These are phyloP conservation scores for Castanea sativa DNA, from an alignment of 306 rosid genomes.

Conservation along the genomic window DNA sequence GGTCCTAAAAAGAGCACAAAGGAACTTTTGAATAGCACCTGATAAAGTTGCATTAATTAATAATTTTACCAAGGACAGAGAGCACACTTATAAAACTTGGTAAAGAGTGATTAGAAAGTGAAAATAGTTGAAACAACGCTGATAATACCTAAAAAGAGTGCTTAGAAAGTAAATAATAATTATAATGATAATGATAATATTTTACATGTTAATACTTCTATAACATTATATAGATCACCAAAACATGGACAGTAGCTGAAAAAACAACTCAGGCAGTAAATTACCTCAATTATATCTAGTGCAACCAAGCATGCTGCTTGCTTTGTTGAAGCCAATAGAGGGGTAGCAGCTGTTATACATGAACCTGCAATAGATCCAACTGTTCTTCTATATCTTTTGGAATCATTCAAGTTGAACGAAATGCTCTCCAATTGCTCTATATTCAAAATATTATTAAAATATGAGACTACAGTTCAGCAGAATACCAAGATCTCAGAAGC, in stretches of 20 bases:
- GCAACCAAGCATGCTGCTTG: conserved; percentile 74
- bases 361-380: conserved; percentile 85
- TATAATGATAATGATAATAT: not conserved
- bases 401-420: conserved; percentile 72
- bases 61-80: not conserved
- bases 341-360: conserved; percentile 71
- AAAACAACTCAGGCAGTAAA: conserved; percentile 21
- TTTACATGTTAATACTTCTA: not conserved
- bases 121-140: not conserved
- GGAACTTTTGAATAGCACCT: not conserved
- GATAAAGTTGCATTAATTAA: not conserved
- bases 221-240: not conserved
- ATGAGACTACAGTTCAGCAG: not conserved
- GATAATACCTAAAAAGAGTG: not conserved
- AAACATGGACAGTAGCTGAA: not conserved
- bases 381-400: conserved; percentile 76
- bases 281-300: conserved; percentile 85
- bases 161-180: not conserved
- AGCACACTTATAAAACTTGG: not conserved
- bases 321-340: conserved; percentile 68
- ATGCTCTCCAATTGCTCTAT: conserved; percentile 73
- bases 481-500: not conserved
- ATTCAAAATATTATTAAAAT: conserved; percentile 26
- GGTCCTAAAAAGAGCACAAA: not conserved
- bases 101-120: not conserved